Conservation (phyloP, 305 asterid species). For the Vinca major region DNA sequence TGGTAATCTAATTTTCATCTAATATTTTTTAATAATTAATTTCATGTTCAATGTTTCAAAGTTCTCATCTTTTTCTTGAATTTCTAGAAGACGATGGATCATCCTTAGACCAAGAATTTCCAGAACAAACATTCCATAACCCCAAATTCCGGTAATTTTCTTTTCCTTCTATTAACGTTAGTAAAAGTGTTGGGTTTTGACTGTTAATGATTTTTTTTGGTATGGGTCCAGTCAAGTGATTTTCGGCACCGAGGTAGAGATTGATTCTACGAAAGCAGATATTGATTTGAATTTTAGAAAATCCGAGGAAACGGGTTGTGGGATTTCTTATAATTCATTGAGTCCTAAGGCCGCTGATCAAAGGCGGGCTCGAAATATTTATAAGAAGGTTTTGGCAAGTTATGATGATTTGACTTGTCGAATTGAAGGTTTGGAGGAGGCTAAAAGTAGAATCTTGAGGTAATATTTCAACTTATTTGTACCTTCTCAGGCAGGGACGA, state of each 20-base stretch:
- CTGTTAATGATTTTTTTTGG: constrained; percentile 6
- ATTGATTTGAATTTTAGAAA: constrained; percentile 15
- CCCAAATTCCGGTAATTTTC: constrained; percentile 25
- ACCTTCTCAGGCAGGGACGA: too few relatives aligned
- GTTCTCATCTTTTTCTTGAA: neutral
- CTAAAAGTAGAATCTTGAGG: constrained; percentile 50
- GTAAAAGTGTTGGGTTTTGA: neutral
- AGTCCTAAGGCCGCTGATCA: constrained; percentile 24
- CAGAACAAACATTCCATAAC: constrained; percentile 14
- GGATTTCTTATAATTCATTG: constrained; percentile 16
- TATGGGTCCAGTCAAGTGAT: constrained; percentile 28
- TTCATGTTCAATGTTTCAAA: neutral
- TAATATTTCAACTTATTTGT: constrained; percentile 8
- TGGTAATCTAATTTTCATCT: constrained; percentile 24
- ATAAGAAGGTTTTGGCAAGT: constrained; percentile 37
- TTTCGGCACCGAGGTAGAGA: constrained; percentile 20
- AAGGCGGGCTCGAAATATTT: constrained; percentile 34
- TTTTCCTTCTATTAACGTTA: neutral
- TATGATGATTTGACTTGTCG: constrained; percentile 33
- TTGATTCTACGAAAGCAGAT: constrained; percentile 14
- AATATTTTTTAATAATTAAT: neutral
- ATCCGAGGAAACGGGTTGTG: constrained; percentile 12
- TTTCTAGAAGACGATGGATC: constrained; percentile 32
- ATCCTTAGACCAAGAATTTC: constrained; percentile 17
- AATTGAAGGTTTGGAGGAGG: constrained; percentile 30